These are phyloP conservation scores for Russula virescens DNA, from an alignment of 768 basidiomycete species.

Conservation along the genomic window DNA sequence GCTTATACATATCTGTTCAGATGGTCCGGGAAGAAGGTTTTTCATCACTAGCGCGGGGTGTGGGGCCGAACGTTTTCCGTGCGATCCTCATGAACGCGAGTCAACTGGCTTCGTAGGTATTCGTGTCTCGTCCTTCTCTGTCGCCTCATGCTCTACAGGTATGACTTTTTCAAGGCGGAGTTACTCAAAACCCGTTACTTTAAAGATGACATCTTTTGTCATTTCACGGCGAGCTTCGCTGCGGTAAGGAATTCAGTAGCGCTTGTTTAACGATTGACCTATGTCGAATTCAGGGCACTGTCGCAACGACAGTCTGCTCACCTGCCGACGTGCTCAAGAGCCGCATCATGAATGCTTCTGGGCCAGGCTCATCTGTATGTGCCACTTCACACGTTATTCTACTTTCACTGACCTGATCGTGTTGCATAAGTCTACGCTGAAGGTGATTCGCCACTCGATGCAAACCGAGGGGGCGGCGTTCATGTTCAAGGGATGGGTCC, in stretches of 20 bases:
- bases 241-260: conserved; percentile 46
- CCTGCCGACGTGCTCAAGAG: conserved; percentile 87
- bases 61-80: conserved; percentile 81
- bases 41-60: conserved; percentile 69
- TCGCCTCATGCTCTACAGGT: conserved; percentile 38
- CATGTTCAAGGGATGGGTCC: conserved; percentile 92
- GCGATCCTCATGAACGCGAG: conserved; percentile 88
- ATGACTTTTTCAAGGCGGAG: conserved; percentile 89
- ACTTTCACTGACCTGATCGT: neutral
- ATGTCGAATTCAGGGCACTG: conserved; percentile 53
- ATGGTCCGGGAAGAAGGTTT: conserved; percentile 86
- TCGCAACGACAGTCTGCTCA: conserved; percentile 85
- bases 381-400: neutral
- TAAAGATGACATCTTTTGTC: conserved; percentile 74
- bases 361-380: conserved; percentile 69
- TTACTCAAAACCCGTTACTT: conserved; percentile 67
- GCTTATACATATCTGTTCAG: conserved; percentile 33
- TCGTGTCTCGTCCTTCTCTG: neutral
- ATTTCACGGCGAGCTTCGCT: conserved; percentile 83
- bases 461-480: conserved; percentile 76
- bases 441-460: conserved; percentile 61
- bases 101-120: conserved; percentile 79
- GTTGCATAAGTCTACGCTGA: conserved; percentile 55
- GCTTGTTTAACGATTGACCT: neutral
- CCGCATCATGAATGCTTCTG: conserved; percentile 86